A percentile compares a stretch with the other conserved stretches of the same genome.
Evolutionary conservation across 768 basidiomycete genomes (phyloP).

Genomic region (Fistulinella prunicolor): DNA sequence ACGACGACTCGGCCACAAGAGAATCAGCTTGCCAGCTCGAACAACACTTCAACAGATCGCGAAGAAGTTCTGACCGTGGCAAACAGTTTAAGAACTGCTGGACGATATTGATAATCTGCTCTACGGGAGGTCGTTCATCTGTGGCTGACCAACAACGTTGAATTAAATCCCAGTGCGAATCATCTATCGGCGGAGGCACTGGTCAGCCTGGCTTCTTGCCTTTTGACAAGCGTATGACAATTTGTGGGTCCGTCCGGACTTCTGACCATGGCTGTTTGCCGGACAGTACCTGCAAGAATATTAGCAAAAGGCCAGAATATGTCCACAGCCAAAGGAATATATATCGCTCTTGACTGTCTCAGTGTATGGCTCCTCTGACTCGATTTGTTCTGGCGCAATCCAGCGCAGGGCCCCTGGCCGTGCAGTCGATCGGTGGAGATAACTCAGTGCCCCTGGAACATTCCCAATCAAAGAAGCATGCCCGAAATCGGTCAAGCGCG

Average conservation of each 20-base stretch:
- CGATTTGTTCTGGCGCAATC: constrained; percentile 33
- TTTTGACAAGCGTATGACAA: constrained; percentile 4
- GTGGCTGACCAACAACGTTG: constrained; percentile 1
- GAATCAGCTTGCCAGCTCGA: too few relatives aligned
- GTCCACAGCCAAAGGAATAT: constrained; percentile 24
- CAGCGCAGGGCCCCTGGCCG: constrained; percentile 39
- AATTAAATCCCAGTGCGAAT: constrained; percentile 6
- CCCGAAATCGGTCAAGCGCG: constrained; percentile 44
- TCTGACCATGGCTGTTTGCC: not conserved
- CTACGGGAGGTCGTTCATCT: not conserved
- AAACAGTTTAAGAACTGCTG: not conserved
- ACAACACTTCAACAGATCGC: not conserved
- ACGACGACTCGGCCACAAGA: too few relatives aligned
- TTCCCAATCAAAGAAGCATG: constrained; percentile 22
- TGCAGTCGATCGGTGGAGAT: constrained; percentile 25
- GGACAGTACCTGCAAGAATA: not conserved
- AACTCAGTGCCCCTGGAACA: constrained; percentile 1
- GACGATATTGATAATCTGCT: not conserved
- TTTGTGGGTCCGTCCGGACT: not conserved
- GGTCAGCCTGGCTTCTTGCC: constrained; percentile 1
- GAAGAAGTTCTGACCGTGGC: not conserved
- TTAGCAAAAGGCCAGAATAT: constrained; percentile 1
- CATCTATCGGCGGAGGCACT: not conserved
- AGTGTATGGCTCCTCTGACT: not conserved
- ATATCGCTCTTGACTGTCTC: constrained; percentile 11